phyloP scores from a whole-genome alignment of 2,329 filamentous ascomycete species.

The Fusarium penzigii region DNA sequence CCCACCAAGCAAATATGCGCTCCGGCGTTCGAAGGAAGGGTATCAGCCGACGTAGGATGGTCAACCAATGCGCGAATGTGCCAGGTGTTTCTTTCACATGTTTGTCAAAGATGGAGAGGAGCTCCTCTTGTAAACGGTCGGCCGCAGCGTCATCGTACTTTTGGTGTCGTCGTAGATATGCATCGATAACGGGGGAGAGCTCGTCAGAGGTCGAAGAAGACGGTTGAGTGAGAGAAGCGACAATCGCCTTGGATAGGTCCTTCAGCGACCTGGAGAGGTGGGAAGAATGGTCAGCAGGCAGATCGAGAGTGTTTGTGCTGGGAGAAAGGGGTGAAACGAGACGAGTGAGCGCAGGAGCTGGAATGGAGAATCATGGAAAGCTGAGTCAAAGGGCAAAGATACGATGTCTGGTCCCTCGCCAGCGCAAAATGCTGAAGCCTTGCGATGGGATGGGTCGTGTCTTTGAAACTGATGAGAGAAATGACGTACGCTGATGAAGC shows the following conservation, averaged over 20 bases:
- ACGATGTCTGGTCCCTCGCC: background rate
- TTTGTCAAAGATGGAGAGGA: constrained; percentile 66
- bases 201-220: constrained; percentile 66
- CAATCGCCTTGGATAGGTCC: constrained; percentile 61
- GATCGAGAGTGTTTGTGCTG: constrained; percentile 5
- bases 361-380: constrained; percentile 12
- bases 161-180: constrained; percentile 68
- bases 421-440: background rate
- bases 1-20: constrained; percentile 72
- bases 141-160: constrained; percentile 67
- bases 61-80: constrained; percentile 68
- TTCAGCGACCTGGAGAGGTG: constrained; percentile 52
- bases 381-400: constrained; percentile 14
- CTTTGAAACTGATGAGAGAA: constrained; percentile 14
- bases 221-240: constrained; percentile 49
- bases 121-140: constrained; percentile 74
- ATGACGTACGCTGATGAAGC: constrained; percentile 33
- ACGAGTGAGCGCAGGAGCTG: constrained; percentile 7
- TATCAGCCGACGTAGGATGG: constrained; percentile 63
- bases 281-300: constrained; percentile 21
- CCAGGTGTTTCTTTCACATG: constrained; percentile 58
- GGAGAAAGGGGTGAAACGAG: constrained; percentile 12
- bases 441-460: constrained; percentile 4
- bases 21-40: constrained; percentile 64
- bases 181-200: constrained; percentile 60